Evolutionary conservation across 208 protist genomes (phyloP), one percentile per base, ranked within the genome.

Genomic region (Leishmania turanica): DNA sequence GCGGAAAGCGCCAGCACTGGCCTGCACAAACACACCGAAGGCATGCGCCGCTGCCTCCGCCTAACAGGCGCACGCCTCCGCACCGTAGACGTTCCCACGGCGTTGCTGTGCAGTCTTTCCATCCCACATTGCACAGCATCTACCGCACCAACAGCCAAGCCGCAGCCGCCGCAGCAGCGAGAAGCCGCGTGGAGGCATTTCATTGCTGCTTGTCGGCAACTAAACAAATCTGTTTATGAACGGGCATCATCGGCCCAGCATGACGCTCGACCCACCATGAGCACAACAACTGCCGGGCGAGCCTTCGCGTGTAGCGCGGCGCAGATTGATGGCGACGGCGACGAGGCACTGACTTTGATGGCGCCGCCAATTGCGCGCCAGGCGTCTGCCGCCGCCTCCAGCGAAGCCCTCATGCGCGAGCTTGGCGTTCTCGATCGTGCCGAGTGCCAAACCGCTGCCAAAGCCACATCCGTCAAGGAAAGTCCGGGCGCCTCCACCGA

Each of bases 171-270:
- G 51, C 51, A 1, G 51, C 69, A 49, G 49, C 79, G 74, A 2
- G 47, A 76, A 17, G 65, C 31, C 11, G 85, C 77, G n/a, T 89
- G 85, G 85, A 24, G n/a, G 62, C 40, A 53, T 37, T 89, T 89
- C 47, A 31, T 70, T 9, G 42, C 31, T 5, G 75, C 82, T 34
- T 82, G 80, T 7, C 85, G 85, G 7, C 79, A 80, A 15, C 69
- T 89, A 0, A 37, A 45, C 27, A 62, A 71, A 54, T 82, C 78
- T 27, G 31, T 80, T 21, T 37, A 47, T 24, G 13, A 37, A 40
- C 11, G 74, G 9, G 2, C 34, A 51, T 47, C 53, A 49, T 49
- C 56, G 19, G 40, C 56, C 21, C 34, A 15, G 69, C 45, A 31
- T 49, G 8, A 3, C n/a, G 69, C 40, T 45, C 2, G 0, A 2